Percentiles rank a stretch among this genome's conserved stretches.
phyloP scores from a whole-genome alignment of 192 early-diverging fungal genomes.

The Piromyces finnis region DNA sequence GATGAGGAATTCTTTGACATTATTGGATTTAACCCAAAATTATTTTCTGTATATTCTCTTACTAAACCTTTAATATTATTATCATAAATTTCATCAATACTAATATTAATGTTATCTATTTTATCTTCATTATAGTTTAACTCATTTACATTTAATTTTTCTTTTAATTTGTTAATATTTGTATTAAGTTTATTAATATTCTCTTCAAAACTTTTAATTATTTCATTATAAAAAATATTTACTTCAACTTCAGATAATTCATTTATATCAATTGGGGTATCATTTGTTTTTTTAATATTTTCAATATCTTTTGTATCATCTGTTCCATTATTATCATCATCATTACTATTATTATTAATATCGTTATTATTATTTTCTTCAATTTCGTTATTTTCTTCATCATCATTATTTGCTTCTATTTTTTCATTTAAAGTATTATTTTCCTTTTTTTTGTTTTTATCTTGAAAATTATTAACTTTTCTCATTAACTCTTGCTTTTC shows the following conservation, averaged over 20 bases:
- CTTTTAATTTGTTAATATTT: background rate
- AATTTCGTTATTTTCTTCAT: background rate
- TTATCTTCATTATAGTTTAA: background rate
- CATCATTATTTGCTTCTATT: background rate
- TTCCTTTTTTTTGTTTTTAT: background rate
- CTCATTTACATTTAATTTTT: too few species aligned
- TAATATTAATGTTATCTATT: background rate
- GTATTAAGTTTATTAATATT: background rate
- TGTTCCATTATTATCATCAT: background rate
- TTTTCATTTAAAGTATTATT: background rate
- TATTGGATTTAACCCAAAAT: background rate
- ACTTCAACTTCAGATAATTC: background rate
- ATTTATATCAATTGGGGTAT: background rate
- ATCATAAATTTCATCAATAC: background rate
- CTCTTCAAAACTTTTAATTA: background rate
- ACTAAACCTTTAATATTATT: background rate
- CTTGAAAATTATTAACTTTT: background rate
- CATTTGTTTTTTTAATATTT: background rate
- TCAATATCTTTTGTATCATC: background rate
- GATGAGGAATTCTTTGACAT: background rate
- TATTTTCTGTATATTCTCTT: background rate
- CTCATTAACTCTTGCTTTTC: background rate
- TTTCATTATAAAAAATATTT: background rate
- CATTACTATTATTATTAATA: too few species aligned
- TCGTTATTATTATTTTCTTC: background rate